These are phyloP conservation scores for Haematococcus lacustris DNA, from an alignment of 139 green algal genomes.

Conservation along the genomic window DNA sequence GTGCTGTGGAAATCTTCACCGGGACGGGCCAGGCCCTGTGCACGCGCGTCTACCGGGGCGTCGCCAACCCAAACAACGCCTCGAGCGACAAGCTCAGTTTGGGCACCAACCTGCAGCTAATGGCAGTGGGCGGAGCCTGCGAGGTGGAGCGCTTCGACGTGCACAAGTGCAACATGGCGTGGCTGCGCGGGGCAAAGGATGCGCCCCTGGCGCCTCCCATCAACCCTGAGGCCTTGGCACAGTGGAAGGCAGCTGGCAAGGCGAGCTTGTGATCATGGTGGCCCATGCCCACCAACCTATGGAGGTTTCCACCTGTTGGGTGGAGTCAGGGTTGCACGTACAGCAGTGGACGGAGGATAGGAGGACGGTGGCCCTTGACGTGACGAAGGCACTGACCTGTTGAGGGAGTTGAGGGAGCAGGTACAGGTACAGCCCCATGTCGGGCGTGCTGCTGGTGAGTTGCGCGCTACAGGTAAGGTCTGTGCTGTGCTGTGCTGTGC, in stretches of 20 bases:
- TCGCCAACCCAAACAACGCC: neutral
- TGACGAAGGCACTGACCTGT: too few species aligned
- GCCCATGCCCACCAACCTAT: too few species aligned
- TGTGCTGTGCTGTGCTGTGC: too few species aligned
- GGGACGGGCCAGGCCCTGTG: constrained; percentile 45
- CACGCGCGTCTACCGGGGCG: constrained; percentile 65
- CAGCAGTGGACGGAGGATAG: too few species aligned
- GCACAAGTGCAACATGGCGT: neutral
- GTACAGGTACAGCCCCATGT: too few species aligned
- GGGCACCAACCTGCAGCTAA: neutral
- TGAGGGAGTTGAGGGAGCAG: too few species aligned
- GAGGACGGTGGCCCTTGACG: too few species aligned
- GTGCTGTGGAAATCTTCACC: constrained; percentile 61
- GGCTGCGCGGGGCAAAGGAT: constrained; percentile 1
- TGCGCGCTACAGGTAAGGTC: too few species aligned
- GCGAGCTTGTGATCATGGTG: too few species aligned
- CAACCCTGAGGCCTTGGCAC: neutral
- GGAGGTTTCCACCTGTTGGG: too few species aligned
- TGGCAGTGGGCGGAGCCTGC: neutral
- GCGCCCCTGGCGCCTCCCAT: neutral
- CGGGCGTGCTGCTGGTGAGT: too few species aligned
- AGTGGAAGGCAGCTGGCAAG: neutral
- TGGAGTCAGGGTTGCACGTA: too few species aligned
- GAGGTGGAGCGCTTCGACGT: neutral
- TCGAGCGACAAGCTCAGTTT: neutral